These are phyloP conservation scores for Claviceps africana DNA, from an alignment of 2,329 filamentous ascomycete species.

Conservation along the genomic window DNA sequence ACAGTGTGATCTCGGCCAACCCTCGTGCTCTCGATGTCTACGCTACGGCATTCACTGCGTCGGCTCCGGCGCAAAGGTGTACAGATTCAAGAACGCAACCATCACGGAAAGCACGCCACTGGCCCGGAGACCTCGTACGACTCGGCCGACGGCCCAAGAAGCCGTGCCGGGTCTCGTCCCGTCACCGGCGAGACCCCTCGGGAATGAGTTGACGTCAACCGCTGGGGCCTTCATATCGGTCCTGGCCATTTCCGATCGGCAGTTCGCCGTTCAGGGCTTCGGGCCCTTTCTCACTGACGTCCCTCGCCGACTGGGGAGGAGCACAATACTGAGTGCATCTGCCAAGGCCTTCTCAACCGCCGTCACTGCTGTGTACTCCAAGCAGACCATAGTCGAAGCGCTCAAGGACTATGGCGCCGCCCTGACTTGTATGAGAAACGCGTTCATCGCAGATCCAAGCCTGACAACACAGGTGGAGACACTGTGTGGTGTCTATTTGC, in stretches of 20 bases:
- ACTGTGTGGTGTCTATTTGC: conserved; percentile 23
- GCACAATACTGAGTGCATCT: conserved; percentile 29
- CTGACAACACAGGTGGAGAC: conserved; percentile 18
- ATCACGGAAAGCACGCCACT: neutral
- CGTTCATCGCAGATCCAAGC: conserved; percentile 16
- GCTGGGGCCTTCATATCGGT: conserved; percentile 14
- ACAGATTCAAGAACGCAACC: conserved; percentile 5
- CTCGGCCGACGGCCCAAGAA: neutral
- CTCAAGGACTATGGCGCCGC: conserved; percentile 19
- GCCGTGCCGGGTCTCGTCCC: neutral
- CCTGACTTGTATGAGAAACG: conserved; percentile 9
- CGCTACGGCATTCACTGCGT: conserved; percentile 2
- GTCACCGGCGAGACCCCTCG: conserved; percentile 1
- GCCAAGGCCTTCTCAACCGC: conserved; percentile 17
- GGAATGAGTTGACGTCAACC: neutral
- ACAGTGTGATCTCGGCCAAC: conserved; percentile 4
- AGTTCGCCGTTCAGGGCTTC: conserved; percentile 33
- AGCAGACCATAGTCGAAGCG: conserved; percentile 10
- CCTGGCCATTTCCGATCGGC: conserved; percentile 26
- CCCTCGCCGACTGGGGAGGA: conserved; percentile 29
- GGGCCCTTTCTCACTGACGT: conserved; percentile 31
- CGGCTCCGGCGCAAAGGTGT: conserved; percentile 3
- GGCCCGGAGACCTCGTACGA: neutral
- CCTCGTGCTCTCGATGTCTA: conserved; percentile 4
- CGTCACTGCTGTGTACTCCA: conserved; percentile 12